Percentiles rank a stretch among this genome's conserved stretches.
Conservation (phyloP, 495 filamentous ascomycete species). For the Cercophora sp. region DNA sequence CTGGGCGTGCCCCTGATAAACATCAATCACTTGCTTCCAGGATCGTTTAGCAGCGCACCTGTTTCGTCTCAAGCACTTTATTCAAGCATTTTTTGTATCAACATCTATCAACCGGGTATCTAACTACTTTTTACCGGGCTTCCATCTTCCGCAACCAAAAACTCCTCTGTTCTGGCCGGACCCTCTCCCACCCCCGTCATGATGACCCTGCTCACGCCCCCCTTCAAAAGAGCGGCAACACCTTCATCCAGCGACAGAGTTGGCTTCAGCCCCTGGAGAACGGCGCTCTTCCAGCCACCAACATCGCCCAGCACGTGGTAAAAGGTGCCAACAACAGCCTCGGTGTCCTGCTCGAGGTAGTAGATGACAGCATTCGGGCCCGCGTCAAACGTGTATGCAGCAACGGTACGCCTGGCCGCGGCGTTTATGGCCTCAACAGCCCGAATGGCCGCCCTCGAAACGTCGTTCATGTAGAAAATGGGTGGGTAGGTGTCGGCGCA, state of each 20-base stretch:
- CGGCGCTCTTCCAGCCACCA: constrained; percentile 58
- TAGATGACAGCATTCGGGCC: constrained; percentile 97
- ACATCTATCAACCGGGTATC: background rate
- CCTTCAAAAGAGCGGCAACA: constrained; percentile 60
- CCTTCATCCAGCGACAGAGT: constrained; percentile 54
- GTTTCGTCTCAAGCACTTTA: too few species aligned
- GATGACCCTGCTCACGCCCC: constrained; percentile 83
- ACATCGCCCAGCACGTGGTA: constrained; percentile 49
- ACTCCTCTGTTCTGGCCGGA: constrained; percentile 71
- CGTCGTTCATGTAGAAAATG: constrained; percentile 98
- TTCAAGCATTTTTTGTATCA: background rate
- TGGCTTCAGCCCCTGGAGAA: constrained; percentile 35
- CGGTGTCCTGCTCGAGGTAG: constrained; percentile 74
- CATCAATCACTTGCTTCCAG: too few species aligned
- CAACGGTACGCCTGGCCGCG: constrained; percentile 65
- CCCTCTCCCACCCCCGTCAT: constrained; percentile 89
- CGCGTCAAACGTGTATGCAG: constrained; percentile 96
- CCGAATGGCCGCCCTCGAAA: constrained; percentile 75
- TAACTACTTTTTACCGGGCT: constrained; percentile 40
- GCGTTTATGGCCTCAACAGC: constrained; percentile 85
- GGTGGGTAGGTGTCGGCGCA: constrained; percentile 93
- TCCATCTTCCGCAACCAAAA: constrained; percentile 70
- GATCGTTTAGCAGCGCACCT: too few species aligned
- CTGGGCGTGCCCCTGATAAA: too few species aligned
- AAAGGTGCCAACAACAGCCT: constrained; percentile 67